phyloP scores from a whole-genome alignment of 139 green algal species.

The Asterochloris sp. region DNA sequence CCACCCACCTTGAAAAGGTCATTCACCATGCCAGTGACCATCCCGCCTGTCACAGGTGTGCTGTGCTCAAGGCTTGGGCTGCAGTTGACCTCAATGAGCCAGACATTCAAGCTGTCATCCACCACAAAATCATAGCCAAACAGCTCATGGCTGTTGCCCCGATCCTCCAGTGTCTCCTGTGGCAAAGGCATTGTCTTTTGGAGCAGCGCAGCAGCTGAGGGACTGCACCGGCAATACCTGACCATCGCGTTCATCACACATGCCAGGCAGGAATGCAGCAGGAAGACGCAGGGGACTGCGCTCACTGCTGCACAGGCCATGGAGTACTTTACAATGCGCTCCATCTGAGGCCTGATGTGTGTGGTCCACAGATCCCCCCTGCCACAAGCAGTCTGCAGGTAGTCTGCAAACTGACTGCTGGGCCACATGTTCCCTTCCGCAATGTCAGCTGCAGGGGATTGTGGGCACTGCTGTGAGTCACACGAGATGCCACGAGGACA shows the following conservation, averaged over 20 bases:
- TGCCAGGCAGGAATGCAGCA: not conserved
- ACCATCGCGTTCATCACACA: not conserved
- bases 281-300: not conserved
- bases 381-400: slow-evolving; percentile 11
- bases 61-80: slow-evolving; percentile 41
- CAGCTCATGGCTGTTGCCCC: slow-evolving; percentile 25
- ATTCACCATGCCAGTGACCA: slow-evolving; percentile 25
- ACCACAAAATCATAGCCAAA: slow-evolving; percentile 50
- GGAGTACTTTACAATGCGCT: slow-evolving; percentile 15
- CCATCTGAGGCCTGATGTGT: slow-evolving; percentile 23
- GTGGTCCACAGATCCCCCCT: slow-evolving; percentile 6
- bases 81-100: slow-evolving; percentile 51
- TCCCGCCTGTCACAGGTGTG: slow-evolving; percentile 30
- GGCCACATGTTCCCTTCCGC: slow-evolving; percentile 36
- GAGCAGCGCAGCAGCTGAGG: no score
- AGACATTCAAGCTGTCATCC: slow-evolving; percentile 35
- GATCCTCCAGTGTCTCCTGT: slow-evolving; percentile 26
- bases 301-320: slow-evolving; percentile 15
- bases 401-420: slow-evolving; percentile 17
- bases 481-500: not conserved
- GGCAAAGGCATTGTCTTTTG: not conserved
- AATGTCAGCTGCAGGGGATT: slow-evolving; percentile 6
- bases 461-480: not conserved
- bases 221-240: no score
- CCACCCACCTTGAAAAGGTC: slow-evolving; percentile 27